Evolutionary conservation across 2,329 filamentous ascomycete species (phyloP).

Genomic region (Ascochyta fabae): DNA sequence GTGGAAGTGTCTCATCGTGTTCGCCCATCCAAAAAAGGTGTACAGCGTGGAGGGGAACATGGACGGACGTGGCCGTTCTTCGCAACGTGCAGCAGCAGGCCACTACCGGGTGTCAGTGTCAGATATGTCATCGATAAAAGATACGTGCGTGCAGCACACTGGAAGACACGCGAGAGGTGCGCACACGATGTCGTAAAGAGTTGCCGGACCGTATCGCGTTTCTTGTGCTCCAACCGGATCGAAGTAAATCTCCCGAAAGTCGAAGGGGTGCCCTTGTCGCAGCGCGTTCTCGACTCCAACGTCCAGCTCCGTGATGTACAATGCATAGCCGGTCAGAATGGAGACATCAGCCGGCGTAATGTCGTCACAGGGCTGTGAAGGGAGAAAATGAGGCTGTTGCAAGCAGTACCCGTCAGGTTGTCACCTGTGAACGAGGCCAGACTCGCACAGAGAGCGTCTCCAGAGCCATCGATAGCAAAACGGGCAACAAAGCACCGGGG

Average conservation of each 20-base stretch:
- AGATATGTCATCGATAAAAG: conserved; percentile 17
- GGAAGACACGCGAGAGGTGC: conserved; percentile 2
- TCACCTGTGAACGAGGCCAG: conserved; percentile 9
- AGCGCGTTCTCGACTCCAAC: conserved; percentile 17
- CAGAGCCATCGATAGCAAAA: conserved; percentile 18
- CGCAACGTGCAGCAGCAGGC: conserved; percentile 7
- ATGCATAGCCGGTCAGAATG: conserved; percentile 16
- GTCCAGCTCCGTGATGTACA: conserved; percentile 16
- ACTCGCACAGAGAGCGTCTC: conserved; percentile 8
- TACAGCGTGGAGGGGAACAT: conserved; percentile 3
- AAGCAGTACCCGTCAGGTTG: conserved; percentile 7
- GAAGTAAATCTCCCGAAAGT: conserved; percentile 14
- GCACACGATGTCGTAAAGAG: conserved; percentile 13
- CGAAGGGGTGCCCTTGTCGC: conserved; percentile 17
- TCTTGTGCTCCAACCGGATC: conserved; percentile 17
- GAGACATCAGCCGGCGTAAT: conserved; percentile 11
- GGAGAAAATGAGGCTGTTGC: conserved; percentile 13
- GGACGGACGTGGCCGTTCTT: conserved; percentile 36
- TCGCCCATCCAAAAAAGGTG: conserved; percentile 19
- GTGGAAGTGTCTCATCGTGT: conserved; percentile 25
- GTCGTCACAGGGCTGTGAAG: conserved; percentile 20
- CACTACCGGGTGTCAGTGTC: conserved; percentile 17
- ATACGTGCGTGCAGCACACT: conserved; percentile 1
- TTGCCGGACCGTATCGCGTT: conserved; percentile 13
- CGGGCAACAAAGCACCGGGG: conserved; percentile 7